Conservation (phyloP, 352 stramenopile genomes). For the Globisporangium recalcitrans region DNA sequence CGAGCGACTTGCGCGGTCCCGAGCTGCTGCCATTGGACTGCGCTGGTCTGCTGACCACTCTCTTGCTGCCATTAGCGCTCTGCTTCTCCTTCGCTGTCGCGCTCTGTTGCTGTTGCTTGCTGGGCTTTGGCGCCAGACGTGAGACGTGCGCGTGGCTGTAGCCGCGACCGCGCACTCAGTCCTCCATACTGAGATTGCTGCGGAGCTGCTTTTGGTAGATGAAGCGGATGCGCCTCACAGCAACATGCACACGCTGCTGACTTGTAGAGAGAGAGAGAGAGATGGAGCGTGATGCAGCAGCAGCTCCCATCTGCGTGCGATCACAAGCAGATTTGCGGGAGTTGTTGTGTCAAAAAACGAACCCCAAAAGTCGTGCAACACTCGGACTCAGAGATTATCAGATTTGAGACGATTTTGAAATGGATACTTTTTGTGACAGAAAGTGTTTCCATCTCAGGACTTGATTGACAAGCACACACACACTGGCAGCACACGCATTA, state of each 20-base stretch:
- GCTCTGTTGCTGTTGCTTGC: neutral
- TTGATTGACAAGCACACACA: neutral
- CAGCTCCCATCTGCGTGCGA: neutral
- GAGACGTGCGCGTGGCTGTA: constrained; percentile 11
- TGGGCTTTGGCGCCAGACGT: neutral
- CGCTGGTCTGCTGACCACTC: too few relatives aligned
- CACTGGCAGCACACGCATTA: neutral
- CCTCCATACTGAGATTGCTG: constrained; percentile 5
- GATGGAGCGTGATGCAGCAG: neutral
- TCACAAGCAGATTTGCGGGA: neutral
- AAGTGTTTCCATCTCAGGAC: neutral
- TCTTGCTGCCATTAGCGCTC: neutral
- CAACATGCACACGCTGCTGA: neutral
- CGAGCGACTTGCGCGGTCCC: constrained; percentile 33
- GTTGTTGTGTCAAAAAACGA: neutral
- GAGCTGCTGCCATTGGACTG: too few relatives aligned
- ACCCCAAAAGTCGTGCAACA: constrained; percentile 5
- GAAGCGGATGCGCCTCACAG: neutral
- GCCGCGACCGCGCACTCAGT: neutral
- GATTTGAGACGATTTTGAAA: neutral
- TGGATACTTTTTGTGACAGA: neutral
- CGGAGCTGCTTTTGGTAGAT: neutral
- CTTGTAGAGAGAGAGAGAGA: neutral
- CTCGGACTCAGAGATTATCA: neutral
- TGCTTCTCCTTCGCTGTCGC: neutral